Conservation (phyloP, 345 rosid genomes). For the Arabidopsis thaliana region DNA sequence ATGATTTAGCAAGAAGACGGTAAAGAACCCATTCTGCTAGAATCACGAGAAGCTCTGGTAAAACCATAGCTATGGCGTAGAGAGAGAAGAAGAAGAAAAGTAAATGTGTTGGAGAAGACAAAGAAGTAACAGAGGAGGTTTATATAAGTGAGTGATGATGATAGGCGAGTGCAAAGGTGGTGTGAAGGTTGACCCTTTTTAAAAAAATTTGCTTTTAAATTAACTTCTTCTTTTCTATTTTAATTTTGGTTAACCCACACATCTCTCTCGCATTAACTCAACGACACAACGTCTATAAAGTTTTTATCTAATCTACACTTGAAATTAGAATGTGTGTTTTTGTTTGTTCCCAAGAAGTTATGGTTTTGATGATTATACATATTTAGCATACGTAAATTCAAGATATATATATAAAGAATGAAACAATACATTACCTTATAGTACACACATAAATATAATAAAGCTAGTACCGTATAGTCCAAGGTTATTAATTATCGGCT, state of each 20-base stretch:
- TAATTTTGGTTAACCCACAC: slow-evolving; percentile 38
- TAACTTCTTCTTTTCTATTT: neutral
- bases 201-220: neutral
- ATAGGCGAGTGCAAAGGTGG: slow-evolving; percentile 44
- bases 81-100: neutral
- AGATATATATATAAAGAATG: neutral
- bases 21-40: slow-evolving; percentile 65
- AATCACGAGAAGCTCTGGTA: slow-evolving; percentile 56
- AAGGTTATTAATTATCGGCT: neutral
- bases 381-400: neutral
- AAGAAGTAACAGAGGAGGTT: slow-evolving; percentile 29
- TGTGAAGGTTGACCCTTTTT: slow-evolving; percentile 45
- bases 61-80: slow-evolving; percentile 52
- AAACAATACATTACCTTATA: neutral
- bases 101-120: slow-evolving; percentile 36
- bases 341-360: slow-evolving; percentile 39
- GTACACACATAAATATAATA: neutral
- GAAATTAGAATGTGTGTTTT: neutral
- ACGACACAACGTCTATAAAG: slow-evolving; percentile 22
- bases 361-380: slow-evolving; percentile 33
- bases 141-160: slow-evolving; percentile 37
- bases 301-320: neutral
- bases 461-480: neutral
- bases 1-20: slow-evolving; percentile 66
- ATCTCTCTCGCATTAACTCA: slow-evolving; percentile 42